A percentile compares a stretch with the other conserved stretches of the same genome.
Evolutionary conservation across 176 grass and related monocot genomes (phyloP).

Genomic region (Otatea glauca): DNA sequence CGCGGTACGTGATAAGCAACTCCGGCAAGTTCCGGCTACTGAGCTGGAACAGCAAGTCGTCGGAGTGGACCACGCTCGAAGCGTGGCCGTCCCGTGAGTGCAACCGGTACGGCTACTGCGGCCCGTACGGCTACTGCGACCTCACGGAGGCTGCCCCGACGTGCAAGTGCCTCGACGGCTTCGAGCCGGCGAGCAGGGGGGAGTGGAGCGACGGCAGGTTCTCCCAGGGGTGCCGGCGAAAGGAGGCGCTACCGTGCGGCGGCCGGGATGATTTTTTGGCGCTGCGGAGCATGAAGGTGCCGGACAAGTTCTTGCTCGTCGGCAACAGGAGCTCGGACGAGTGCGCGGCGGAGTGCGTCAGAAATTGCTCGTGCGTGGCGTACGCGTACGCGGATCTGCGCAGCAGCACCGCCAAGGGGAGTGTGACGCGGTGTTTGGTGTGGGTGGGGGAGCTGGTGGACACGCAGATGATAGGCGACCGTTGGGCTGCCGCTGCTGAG

Average conservation of each 20-base stretch:
- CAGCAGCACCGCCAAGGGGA: constrained; percentile 40
- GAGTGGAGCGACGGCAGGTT: constrained; percentile 6
- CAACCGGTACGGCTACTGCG: constrained; percentile 35
- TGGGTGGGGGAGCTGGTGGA: constrained; percentile 59
- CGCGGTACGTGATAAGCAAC: constrained; percentile 32
- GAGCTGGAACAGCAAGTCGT: not conserved
- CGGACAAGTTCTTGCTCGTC: constrained; percentile 39
- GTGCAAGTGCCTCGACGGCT: constrained; percentile 57
- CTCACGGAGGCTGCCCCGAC: not conserved
- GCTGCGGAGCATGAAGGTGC: constrained; percentile 52
- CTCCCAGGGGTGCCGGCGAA: constrained; percentile 51
- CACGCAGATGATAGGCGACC: constrained; percentile 36
- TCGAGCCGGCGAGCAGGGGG: constrained; percentile 21
- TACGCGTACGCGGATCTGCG: constrained; percentile 55
- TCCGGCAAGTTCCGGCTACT: constrained; percentile 25
- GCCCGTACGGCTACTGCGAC: constrained; percentile 52
- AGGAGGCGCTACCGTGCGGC: constrained; percentile 24
- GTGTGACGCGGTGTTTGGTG: constrained; percentile 47
- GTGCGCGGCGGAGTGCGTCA: constrained; percentile 54
- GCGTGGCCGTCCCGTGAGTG: constrained; percentile 34
- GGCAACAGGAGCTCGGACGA: constrained; percentile 33
- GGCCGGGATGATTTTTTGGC: constrained; percentile 36
- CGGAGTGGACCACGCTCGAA: not conserved
- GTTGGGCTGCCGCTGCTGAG: constrained; percentile 8
- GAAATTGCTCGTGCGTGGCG: constrained; percentile 64